Base-by-base conservation (phyloP, 1,284 basidiomycete species). In the Sanguinoderma infundibulare region DNA sequence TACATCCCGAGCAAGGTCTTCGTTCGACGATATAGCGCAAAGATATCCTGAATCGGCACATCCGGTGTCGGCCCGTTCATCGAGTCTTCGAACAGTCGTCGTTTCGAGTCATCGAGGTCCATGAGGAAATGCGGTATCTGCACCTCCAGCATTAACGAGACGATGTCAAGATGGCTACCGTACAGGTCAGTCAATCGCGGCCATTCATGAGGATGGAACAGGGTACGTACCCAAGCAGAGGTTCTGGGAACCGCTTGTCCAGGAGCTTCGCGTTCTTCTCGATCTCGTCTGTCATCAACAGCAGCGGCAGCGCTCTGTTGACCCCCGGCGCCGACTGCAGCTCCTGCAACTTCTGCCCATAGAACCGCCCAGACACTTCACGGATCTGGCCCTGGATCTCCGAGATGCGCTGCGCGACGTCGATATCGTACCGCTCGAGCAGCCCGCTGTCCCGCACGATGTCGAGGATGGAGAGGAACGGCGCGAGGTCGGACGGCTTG, bases 11-110 rank as follows among this genome's bases (percentile, higher is more conserved):
- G 67, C 9, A 98, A 73, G 3, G 83, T 83, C 72, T 87, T 91
- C 49, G 89, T 84, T 68, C 92, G 83, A 60, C 90, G 82, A 72
- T 96, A 98, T 12, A 98, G 79, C 0, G 87, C 83, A 67, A 98
- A 95, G 30, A 97, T 87, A 72, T 98, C 95, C 64, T 94, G 91
- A 55, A 96, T 91, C 2, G 90, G 90, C 2, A 93, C 85, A 61
- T 90, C 89, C 1, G 89, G 89, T 10, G 86, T 91, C 1, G 89
- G 90, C 2, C 86, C 89, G 71, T 88, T 92, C 85, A 87, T 90
- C 7, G 91, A 91, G 14, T 88, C 87, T 69, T 92, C 90, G 62
- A 89, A 87, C 8, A 94, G 76, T 6, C 85, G 83, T 72, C 88
- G 87, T 68, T 87, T 85, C 5, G 88, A 87, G 49, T 81, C 83